Conservation (phyloP, 176 grass and related monocot genomes). For the Paspalum vaginatum region DNA sequence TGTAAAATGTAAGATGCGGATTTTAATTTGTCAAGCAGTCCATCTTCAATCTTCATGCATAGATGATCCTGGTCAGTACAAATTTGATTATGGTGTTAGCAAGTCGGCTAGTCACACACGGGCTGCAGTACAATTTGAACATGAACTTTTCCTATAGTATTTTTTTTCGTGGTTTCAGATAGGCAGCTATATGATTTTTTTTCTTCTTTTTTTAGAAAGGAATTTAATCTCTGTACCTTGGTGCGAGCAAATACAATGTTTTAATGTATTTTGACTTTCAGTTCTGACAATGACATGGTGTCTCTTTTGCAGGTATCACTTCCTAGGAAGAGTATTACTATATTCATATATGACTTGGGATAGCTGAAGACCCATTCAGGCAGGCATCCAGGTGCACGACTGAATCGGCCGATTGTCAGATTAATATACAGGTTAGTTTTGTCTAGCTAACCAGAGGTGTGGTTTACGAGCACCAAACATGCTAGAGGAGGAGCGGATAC, state of each 20-base stretch:
- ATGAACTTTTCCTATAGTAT: not conserved
- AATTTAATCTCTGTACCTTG: not conserved
- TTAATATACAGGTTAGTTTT: slow-evolving; percentile 80
- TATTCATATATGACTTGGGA: slow-evolving; percentile 52
- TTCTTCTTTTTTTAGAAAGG: not conserved
- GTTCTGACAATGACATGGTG: slow-evolving; percentile 38
- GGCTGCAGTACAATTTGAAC: not conserved
- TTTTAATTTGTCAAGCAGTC: not conserved
- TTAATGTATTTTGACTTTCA: not conserved
- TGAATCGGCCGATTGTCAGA: slow-evolving; percentile 59
- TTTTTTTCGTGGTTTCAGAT: not conserved
- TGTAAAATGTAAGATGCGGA: not conserved
- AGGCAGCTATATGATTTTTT: not conserved
- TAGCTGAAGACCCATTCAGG: slow-evolving; percentile 50
- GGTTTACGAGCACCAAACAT: slow-evolving; percentile 58
- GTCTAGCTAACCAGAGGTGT: slow-evolving; percentile 66
- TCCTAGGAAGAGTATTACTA: slow-evolving; percentile 57
- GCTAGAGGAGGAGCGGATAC: slow-evolving; percentile 55
- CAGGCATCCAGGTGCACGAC: slow-evolving; percentile 50
- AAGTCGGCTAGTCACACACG: not conserved
- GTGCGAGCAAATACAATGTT: not conserved
- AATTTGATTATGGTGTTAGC: not conserved
- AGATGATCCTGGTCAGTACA: not conserved
- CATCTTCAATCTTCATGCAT: slow-evolving; percentile 8
- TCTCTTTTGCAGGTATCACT: slow-evolving; percentile 56